phyloP scores from a whole-genome alignment of 139 green algal genomes.

The Chlorella sorokiniana region DNA sequence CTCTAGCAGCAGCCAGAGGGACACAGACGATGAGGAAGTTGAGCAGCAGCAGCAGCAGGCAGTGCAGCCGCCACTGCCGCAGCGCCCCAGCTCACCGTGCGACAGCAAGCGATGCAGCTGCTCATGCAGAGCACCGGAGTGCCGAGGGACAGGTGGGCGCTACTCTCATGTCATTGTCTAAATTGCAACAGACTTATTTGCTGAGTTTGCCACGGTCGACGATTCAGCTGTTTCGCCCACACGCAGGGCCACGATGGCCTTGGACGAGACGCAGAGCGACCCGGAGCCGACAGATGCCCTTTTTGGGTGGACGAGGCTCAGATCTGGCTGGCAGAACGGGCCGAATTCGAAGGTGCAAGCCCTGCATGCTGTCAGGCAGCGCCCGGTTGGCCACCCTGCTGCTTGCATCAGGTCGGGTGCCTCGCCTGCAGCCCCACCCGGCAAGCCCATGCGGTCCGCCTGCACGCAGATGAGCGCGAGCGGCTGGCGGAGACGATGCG shows the following conservation, averaged over 20 bases:
- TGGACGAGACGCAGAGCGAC: background rate
- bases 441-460: no score
- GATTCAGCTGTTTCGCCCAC: no score
- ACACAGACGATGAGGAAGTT: background rate
- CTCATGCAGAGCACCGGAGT: conserved; percentile 3
- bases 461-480: conserved; percentile 16
- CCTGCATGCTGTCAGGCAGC: background rate
- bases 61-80: background rate
- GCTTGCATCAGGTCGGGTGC: no score
- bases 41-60: background rate
- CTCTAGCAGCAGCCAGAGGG: background rate
- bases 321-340: background rate
- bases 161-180: no score
- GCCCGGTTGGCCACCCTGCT: background rate
- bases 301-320: background rate
- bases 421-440: no score
- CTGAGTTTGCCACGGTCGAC: no score
- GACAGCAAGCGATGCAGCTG: background rate
- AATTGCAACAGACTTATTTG: no score
- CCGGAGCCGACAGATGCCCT: background rate
- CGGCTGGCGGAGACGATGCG: conserved; percentile 15
- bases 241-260: background rate
- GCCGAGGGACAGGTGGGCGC: background rate
- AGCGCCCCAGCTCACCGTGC: background rate
- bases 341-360: background rate